A percentile compares a stretch with the other conserved stretches of the same genome.
These are phyloP conservation scores for Eucalyptus marginata DNA, from an alignment of 345 rosid genomes.

Conservation along the genomic window DNA sequence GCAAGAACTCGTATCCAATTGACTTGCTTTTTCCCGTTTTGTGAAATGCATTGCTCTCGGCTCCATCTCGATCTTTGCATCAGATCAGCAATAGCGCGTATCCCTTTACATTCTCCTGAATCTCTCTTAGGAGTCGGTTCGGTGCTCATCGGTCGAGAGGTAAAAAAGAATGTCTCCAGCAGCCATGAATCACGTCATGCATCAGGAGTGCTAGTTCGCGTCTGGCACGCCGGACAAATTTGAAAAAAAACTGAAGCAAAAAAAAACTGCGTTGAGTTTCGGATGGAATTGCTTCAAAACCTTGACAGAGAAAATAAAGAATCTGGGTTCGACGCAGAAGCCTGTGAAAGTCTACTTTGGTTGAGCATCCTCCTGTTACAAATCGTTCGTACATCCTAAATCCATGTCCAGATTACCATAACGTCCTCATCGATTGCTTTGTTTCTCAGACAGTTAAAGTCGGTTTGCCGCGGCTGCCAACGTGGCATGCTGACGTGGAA, in stretches of 20 bases:
- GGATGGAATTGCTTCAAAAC: background rate
- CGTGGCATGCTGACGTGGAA: background rate
- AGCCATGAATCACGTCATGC: background rate
- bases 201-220: background rate
- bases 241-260: too few species aligned
- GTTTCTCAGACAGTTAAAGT: background rate
- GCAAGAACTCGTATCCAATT: background rate
- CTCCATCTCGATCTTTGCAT: background rate
- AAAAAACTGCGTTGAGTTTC: background rate
- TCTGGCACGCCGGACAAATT: too few species aligned
- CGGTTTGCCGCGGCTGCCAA: background rate
- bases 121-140: background rate
- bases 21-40: background rate
- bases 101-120: too few species aligned
- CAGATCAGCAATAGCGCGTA: background rate
- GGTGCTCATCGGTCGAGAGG: background rate
- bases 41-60: background rate
- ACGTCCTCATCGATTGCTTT: background rate
- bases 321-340: background rate
- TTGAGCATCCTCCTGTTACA: background rate
- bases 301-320: background rate
- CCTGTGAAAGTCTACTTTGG: background rate
- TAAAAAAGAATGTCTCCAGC: background rate
- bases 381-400: background rate
- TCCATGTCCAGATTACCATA: background rate